Base-by-base conservation (phyloP, 2,329 filamentous ascomycete species). In the Cytospora paraplurivora region DNA sequence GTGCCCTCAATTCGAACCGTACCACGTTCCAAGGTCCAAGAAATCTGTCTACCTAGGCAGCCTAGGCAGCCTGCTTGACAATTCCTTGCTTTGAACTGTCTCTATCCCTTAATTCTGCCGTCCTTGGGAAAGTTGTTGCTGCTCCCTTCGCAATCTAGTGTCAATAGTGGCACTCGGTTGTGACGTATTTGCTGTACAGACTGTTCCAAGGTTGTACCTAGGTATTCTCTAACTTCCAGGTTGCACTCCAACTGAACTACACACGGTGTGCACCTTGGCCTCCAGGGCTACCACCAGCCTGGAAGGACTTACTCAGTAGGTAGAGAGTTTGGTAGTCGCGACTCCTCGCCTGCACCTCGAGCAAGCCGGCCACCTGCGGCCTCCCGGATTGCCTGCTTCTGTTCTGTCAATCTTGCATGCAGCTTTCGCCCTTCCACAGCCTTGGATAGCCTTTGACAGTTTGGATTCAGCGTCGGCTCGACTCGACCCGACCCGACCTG, bases 271-370 rank as follows among this genome's bases (percentile, higher is more conserved):
- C n/a, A 44, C 41, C 10, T 44, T 47, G 44, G 44, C 21, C 44
- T 10, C 44, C 21, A 10, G 11, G 8, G 17, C 44, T 47, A 19
- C 44, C 44, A 11, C 44, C 21, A n/a, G 10, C 41, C 17, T 44
- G 27, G 27, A 27, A 27, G 27, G 2, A 27, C 27, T 27, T 27
- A 27, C 44, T 8, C 10, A 19, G 27, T 27, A 27, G 27, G 27
- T 27, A 27, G 27, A 27, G 27, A 27, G 4, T 27, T 5, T 19
- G n/a, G 44, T 17, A 11, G 44, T 47, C 21, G 44, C 44, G 44
- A 47, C 44, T 47, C 44, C 44, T 47, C 44, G 11, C 44, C 44
- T 47, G 44, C 44, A 47, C 21, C 44, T 19, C n/a, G 44, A 47
- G 35, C 35, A 37, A 21, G 44, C 44, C 44, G 10, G 17, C 44